phyloP scores from a whole-genome alignment of 441 rosid species.

The Euphorbia corollata region DNA sequence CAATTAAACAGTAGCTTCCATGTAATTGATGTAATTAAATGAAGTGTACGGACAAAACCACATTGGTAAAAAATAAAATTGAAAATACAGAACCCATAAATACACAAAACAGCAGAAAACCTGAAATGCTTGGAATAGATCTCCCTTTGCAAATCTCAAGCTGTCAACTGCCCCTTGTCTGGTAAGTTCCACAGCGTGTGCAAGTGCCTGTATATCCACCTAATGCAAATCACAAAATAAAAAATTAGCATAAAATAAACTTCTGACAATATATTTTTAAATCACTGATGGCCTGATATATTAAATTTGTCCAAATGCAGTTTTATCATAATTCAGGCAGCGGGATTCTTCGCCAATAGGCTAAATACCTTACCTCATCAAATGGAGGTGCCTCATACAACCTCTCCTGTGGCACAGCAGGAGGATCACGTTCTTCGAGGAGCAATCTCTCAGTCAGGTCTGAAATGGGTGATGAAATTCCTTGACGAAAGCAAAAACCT shows the following conservation, averaged over 20 bases:
- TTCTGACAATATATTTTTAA: not conserved
- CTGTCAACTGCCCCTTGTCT: slow-evolving; percentile 97
- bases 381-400: slow-evolving; percentile 72
- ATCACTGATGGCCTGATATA: not conserved
- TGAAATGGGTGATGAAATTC: slow-evolving; percentile 70
- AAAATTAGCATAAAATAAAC: not conserved
- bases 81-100: not conserved
- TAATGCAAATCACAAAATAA: slow-evolving; percentile 23
- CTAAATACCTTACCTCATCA: slow-evolving; percentile 57
- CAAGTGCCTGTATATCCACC: slow-evolving; percentile 97
- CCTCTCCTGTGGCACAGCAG: slow-evolving; percentile 61
- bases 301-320: not conserved
- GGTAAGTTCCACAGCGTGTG: slow-evolving; percentile 88
- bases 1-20: not conserved
- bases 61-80: not conserved
- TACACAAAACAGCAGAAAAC: slow-evolving; percentile 21
- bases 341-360: slow-evolving; percentile 1
- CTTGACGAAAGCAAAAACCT: slow-evolving; percentile 71
- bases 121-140: slow-evolving; percentile 87
- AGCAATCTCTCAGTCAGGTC: slow-evolving; percentile 80
- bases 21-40: not conserved
- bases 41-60: not conserved
- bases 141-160: slow-evolving; percentile 89
- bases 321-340: slow-evolving; percentile 11
- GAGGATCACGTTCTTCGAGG: slow-evolving; percentile 74